Conservation (phyloP, 176 grass and related monocot species). For the Pharus latifolius region DNA sequence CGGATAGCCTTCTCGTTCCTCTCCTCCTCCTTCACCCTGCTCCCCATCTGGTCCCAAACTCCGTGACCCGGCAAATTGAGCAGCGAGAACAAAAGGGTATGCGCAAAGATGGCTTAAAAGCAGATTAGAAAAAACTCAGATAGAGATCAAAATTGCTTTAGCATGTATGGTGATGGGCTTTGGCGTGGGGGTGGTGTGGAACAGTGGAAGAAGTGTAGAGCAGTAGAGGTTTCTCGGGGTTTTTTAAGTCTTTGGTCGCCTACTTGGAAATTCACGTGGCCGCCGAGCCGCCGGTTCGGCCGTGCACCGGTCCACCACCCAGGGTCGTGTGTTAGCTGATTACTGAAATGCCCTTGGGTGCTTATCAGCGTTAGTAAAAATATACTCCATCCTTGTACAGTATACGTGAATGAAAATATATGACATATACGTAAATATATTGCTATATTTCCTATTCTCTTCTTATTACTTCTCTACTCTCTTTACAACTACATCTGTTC, state of each 20-base stretch:
- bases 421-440: too few species aligned
- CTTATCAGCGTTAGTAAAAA: too few species aligned
- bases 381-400: too few species aligned
- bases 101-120: not conserved
- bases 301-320: not conserved
- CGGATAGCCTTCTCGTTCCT: slow-evolving; percentile 51
- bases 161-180: too few species aligned
- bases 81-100: not conserved
- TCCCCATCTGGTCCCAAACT: slow-evolving; percentile 23
- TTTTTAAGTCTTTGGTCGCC: slow-evolving; percentile 3
- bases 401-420: too few species aligned
- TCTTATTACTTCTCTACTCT: too few species aligned
- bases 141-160: not conserved
- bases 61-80: not conserved
- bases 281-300: slow-evolving; percentile 3
- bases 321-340: not conserved
- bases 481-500: too few species aligned
- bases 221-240: too few species aligned
- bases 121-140: not conserved
- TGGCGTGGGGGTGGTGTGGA: too few species aligned
- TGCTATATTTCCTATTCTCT: too few species aligned
- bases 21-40: slow-evolving; percentile 51
- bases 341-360: not conserved
- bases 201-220: too few species aligned
- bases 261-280: not conserved